Conservation (phyloP, 106 monocot genomes). For the Dioscorea dumetorum region DNA sequence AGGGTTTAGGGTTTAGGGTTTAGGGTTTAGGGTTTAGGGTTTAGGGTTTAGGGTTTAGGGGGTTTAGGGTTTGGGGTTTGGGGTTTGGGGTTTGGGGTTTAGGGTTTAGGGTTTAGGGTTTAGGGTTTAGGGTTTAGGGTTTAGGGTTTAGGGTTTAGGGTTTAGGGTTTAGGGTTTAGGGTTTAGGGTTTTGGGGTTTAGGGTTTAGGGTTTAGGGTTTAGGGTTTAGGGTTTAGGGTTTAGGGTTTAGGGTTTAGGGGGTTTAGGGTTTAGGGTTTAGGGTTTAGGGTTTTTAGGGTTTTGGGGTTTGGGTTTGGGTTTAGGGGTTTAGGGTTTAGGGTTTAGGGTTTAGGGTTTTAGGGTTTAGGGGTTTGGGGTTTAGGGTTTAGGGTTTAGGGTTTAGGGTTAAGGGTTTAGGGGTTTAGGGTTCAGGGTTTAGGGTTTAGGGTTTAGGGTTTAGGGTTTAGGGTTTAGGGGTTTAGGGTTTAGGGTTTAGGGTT, state of each 20-base stretch:
- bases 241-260: conserved; percentile 6
- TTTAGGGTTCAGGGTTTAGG: conserved; percentile 16
- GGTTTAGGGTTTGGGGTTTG: too few species aligned
- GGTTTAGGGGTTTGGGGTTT: conserved; percentile 16
- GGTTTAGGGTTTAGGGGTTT: conserved; percentile 11
- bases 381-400: conserved; percentile 17
- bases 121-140: too few species aligned
- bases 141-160: not conserved
- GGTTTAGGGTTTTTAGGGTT: conserved; percentile 17
- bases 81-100: too few species aligned
- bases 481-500: conserved; percentile 10
- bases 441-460: conserved; percentile 17
- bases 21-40: too few species aligned
- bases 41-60: too few species aligned
- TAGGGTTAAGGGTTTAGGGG: conserved; percentile 16
- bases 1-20: too few species aligned
- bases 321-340: conserved; percentile 15
- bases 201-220: conserved; percentile 6
- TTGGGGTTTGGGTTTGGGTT: conserved; percentile 11
- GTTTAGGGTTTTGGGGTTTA: not conserved
- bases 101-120: too few species aligned
- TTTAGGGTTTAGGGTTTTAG: conserved; percentile 17
- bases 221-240: conserved; percentile 6
- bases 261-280: conserved; percentile 8
- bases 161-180: not conserved